Evolutionary conservation across 495 filamentous ascomycete genomes (phyloP).

Genomic region (Aspergillus egyptiacus): DNA sequence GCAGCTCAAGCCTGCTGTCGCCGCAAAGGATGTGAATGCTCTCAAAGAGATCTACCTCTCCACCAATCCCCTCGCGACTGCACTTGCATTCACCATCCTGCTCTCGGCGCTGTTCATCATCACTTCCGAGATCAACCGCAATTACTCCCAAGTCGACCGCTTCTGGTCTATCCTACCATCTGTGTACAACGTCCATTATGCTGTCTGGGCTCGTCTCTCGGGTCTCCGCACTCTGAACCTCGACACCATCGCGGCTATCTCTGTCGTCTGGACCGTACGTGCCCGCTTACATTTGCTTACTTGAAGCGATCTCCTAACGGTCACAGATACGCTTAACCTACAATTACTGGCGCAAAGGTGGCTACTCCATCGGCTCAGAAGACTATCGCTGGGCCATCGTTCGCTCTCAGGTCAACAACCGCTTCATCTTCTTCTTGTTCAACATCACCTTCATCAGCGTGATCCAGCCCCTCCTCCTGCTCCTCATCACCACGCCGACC

Average conservation of each 20-base stretch:
- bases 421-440: conserved; percentile 67
- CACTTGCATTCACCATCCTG: conserved; percentile 63
- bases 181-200: conserved; percentile 83
- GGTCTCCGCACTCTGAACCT: conserved; percentile 67
- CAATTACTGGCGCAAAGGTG: conserved; percentile 97
- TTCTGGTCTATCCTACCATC: conserved; percentile 86
- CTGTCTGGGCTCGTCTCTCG: conserved; percentile 66
- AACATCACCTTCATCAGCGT: conserved; percentile 84
- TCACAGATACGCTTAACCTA: conserved; percentile 80
- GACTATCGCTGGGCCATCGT: conserved; percentile 84
- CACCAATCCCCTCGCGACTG: conserved; percentile 82
- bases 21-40: conserved; percentile 48
- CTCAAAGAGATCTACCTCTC: conserved; percentile 65
- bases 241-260: conserved; percentile 67
- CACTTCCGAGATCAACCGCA: conserved; percentile 74
- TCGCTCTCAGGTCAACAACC: conserved; percentile 44
- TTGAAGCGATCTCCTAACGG: not conserved
- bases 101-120: conserved; percentile 65
- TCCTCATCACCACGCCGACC: conserved; percentile 68
- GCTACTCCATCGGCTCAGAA: conserved; percentile 79
- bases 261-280: conserved; percentile 75
- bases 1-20: conserved; percentile 46
- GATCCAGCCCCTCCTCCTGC: conserved; percentile 65
- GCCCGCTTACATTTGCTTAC: not conserved
- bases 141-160: conserved; percentile 92